Evolutionary conservation across 2,329 filamentous ascomycete species (phyloP).

Genomic region (Stagonosporopsis rhizophila): DNA sequence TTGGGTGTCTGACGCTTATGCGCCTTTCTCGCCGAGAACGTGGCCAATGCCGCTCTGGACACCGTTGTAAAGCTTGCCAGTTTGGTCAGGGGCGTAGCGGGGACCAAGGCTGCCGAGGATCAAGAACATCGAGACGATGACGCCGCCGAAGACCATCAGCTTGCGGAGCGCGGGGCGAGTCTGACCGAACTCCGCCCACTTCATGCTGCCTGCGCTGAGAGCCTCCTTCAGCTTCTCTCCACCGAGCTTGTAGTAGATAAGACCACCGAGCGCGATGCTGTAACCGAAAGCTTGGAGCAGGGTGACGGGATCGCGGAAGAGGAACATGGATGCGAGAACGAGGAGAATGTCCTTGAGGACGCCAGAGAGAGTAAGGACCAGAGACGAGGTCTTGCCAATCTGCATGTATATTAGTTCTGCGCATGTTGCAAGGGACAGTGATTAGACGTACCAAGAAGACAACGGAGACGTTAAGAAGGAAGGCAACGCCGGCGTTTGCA

Average conservation of each 20-base stretch:
- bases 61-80: constrained; percentile 43
- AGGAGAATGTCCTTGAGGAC: constrained; percentile 89
- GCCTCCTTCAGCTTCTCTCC: constrained; percentile 84
- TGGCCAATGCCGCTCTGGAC: constrained; percentile 46
- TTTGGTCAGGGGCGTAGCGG: constrained; percentile 47
- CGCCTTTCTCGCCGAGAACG: constrained; percentile 32
- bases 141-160: constrained; percentile 71
- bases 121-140: constrained; percentile 71
- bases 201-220: constrained; percentile 72
- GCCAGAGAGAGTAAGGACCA: constrained; percentile 85
- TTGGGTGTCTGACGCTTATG: constrained; percentile 17
- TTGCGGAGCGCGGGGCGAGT: constrained; percentile 80
- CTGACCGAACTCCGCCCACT: constrained; percentile 86
- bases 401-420: constrained; percentile 47
- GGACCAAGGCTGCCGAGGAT: constrained; percentile 64
- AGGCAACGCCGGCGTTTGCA: constrained; percentile 78
- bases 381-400: constrained; percentile 88
- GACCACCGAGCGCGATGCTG: constrained; percentile 77
- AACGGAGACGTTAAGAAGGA: constrained; percentile 83
- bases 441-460: constrained; percentile 75
- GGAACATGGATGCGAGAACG: constrained; percentile 78
- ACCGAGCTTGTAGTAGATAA: constrained; percentile 87
- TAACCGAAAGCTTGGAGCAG: constrained; percentile 83
- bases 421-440: neutral
- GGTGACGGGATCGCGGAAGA: constrained; percentile 79